Conservation (phyloP, 1,139 yeast genomes). For the Schwanniomyces etchellsii region DNA sequence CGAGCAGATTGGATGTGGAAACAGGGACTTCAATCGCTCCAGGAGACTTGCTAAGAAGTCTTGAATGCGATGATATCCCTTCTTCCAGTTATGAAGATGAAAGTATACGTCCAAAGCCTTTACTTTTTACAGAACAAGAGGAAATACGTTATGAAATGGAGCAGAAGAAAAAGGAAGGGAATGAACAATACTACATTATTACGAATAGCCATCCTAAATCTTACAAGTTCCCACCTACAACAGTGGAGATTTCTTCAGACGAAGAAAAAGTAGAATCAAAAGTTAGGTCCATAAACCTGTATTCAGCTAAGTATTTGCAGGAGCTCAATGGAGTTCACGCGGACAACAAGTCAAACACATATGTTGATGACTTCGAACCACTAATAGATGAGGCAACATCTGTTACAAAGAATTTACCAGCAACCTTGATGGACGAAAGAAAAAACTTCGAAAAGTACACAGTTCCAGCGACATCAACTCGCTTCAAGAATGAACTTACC, state of each 20-base stretch:
- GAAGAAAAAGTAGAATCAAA: slow-evolving; percentile 6
- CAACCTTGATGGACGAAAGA: not conserved
- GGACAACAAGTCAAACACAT: slow-evolving; percentile 10
- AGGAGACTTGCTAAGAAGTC: slow-evolving; percentile 25
- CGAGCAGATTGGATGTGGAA: slow-evolving; percentile 15
- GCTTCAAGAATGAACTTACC: slow-evolving; percentile 8
- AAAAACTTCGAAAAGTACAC: not conserved
- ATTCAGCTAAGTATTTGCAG: slow-evolving; percentile 41
- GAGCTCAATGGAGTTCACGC: slow-evolving; percentile 20
- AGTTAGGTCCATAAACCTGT: slow-evolving; percentile 18
- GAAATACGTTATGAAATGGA: slow-evolving; percentile 16
- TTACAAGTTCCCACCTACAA: slow-evolving; percentile 47
- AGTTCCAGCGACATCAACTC: slow-evolving; percentile 6
- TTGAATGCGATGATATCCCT: slow-evolving; percentile 1
- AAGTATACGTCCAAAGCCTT: slow-evolving; percentile 9
- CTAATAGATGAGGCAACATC: slow-evolving; percentile 13
- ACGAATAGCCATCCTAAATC: slow-evolving; percentile 35
- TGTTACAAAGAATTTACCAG: not conserved
- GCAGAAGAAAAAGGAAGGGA: slow-evolving; percentile 5
- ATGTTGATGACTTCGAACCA: slow-evolving; percentile 32
- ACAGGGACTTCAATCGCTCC: slow-evolving; percentile 30
- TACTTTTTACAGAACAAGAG: slow-evolving; percentile 24
- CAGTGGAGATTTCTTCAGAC: slow-evolving; percentile 15
- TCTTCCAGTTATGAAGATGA: not conserved
- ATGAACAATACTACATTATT: slow-evolving; percentile 30